These are phyloP conservation scores for Kentomonas sorsogonicus DNA, from an alignment of 208 protist species.

Conservation along the genomic window DNA sequence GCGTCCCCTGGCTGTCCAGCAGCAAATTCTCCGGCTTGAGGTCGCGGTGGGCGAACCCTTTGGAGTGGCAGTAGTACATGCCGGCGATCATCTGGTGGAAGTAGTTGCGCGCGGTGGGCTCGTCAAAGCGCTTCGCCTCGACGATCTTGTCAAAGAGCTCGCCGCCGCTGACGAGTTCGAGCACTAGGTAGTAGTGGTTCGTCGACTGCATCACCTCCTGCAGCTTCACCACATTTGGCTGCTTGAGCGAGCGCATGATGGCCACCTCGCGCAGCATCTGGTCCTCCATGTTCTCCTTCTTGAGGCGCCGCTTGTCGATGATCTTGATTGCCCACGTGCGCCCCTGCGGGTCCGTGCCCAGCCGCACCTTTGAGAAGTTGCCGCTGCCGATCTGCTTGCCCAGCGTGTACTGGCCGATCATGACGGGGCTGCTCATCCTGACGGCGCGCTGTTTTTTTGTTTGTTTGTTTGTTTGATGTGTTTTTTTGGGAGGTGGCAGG, in stretches of 20 bases:
- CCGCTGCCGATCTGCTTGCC: conserved; percentile 81
- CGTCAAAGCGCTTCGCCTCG: conserved; percentile 74
- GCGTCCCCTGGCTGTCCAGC: conserved; percentile 58
- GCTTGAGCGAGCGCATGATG: conserved; percentile 75
- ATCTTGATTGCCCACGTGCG: conserved; percentile 88
- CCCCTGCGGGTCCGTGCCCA: conserved; percentile 59
- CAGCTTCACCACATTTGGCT: conserved; percentile 84
- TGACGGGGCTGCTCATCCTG: neutral
- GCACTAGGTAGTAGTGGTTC: conserved; percentile 88
- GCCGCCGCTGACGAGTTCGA: conserved; percentile 89
- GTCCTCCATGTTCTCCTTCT: conserved; percentile 86
- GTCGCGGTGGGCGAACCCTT: conserved; percentile 87
- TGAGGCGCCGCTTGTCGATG: conserved; percentile 78
- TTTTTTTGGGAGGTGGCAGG: conserved; percentile 14
- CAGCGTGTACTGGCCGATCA: conserved; percentile 80
- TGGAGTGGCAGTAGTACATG: conserved; percentile 91
- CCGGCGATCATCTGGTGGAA: conserved; percentile 95
- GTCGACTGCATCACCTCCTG: conserved; percentile 82
- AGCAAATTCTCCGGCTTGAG: conserved; percentile 91
- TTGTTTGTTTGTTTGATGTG: neutral
- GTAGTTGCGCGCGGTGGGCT: conserved; percentile 82
- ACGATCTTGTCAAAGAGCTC: conserved; percentile 93
- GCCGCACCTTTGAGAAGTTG: conserved; percentile 86
- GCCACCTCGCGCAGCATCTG: conserved; percentile 88
- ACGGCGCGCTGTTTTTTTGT: conserved; percentile 9